phyloP scores from a whole-genome alignment of 768 basidiomycete genomes.

The Rhizopogon rudus region DNA sequence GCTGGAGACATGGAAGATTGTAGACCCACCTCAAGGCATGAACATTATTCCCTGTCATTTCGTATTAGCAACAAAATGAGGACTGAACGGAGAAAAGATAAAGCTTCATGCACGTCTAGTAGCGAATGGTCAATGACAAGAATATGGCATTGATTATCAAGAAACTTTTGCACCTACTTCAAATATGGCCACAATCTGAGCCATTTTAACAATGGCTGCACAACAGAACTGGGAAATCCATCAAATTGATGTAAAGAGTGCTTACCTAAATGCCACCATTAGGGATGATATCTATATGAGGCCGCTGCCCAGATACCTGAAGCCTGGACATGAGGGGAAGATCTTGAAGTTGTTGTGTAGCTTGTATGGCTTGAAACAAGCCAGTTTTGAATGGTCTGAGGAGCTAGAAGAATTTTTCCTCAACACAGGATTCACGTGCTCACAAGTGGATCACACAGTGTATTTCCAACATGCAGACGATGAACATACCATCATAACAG shows the following conservation, averaged over 20 bases:
- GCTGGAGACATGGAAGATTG: conserved; percentile 22
- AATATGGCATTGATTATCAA: conserved; percentile 20
- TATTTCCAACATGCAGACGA: conserved; percentile 4
- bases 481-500: too few relatives aligned
- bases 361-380: conserved; percentile 26
- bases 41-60: conserved; percentile 21
- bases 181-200: conserved; percentile 6
- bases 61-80: neutral
- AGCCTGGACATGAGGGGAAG: too few relatives aligned
- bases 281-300: too few relatives aligned
- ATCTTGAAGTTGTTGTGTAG: too few relatives aligned
- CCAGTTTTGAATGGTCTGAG: conserved; percentile 27
- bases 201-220: conserved; percentile 8
- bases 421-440: conserved; percentile 13
- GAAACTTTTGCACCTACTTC: conserved; percentile 13
- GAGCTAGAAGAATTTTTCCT: neutral
- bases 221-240: conserved; percentile 4
- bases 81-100: neutral
- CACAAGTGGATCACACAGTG: conserved; percentile 14
- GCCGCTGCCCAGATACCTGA: too few relatives aligned
- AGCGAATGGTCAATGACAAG: neutral
- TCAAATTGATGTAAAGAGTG: conserved; percentile 9
- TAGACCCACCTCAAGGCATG: conserved; percentile 15
- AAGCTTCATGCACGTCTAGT: neutral
- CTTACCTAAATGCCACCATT: conserved; percentile 14